Evolutionary conservation across 2,329 filamentous ascomycete species (phyloP).

Genomic region (Phaeosphaeriaceae sp.): DNA sequence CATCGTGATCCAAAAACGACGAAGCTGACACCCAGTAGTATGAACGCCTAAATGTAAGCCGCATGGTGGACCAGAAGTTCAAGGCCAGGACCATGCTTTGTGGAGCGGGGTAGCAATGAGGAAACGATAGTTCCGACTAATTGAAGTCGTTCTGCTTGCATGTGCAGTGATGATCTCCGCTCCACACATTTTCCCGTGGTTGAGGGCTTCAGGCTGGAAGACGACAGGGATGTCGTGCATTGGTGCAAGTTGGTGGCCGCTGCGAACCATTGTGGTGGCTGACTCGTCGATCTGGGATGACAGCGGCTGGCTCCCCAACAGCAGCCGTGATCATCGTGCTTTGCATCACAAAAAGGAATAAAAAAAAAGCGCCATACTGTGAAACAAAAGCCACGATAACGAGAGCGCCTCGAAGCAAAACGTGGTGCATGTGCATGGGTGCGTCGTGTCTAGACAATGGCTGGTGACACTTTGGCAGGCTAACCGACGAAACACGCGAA

Average conservation of each 20-base stretch:
- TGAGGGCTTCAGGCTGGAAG: background rate
- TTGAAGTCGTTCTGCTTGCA: background rate
- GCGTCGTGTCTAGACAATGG: slow-evolving; percentile 3
- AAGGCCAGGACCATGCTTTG: background rate
- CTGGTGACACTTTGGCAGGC: background rate
- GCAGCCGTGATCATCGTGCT: background rate
- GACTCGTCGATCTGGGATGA: background rate
- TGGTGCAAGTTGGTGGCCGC: background rate
- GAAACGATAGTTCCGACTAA: background rate
- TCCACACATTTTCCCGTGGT: background rate
- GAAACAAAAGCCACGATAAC: background rate
- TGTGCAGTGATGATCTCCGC: slow-evolving; percentile 5
- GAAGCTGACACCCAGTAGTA: slow-evolving; percentile 5
- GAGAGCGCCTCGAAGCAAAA: background rate
- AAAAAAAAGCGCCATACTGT: background rate
- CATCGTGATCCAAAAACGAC: background rate
- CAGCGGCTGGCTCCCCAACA: background rate
- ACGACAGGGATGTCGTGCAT: slow-evolving; percentile 1
- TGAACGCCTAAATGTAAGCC: slow-evolving; percentile 1
- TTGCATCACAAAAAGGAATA: background rate
- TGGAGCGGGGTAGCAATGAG: background rate
- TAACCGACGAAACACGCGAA: slow-evolving; percentile 4
- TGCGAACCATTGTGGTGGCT: slow-evolving; percentile 4
- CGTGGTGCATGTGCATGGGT: slow-evolving; percentile 6
- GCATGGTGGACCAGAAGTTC: background rate